Conservation (phyloP, 225 moss, liverwort and hornwort genomes). For the Thuidium tamariscinum region DNA sequence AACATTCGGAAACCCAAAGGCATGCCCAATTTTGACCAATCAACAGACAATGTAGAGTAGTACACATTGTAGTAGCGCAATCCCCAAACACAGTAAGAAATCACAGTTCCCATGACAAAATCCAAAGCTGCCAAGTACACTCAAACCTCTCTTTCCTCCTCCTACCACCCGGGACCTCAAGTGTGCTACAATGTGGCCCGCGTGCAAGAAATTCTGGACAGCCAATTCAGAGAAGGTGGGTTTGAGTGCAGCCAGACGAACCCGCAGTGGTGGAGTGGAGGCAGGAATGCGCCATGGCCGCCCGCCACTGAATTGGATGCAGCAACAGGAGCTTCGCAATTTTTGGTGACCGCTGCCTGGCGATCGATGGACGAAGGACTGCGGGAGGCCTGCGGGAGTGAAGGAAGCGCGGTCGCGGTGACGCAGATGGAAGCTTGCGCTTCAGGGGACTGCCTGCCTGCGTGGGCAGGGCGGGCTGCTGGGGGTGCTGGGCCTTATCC, state of each 20-base stretch:
- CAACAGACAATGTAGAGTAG: not conserved
- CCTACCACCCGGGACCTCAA: not conserved
- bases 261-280: slow-evolving; percentile 27
- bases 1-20: not conserved
- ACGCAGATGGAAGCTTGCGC: not conserved
- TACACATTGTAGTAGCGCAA: not conserved
- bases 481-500: not conserved
- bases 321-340: not conserved
- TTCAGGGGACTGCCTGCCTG: not conserved
- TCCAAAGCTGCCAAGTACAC: not conserved
- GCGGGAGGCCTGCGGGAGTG: not conserved
- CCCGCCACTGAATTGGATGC: not conserved
- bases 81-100: not conserved
- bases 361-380: not conserved
- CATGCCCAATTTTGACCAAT: not conserved
- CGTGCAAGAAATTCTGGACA: not conserved
- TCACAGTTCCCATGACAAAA: not conserved
- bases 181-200: not conserved
- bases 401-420: not conserved
- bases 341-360: too few species aligned
- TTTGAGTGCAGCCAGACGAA: not conserved
- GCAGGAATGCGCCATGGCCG: slow-evolving; percentile 35
- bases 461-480: not conserved
- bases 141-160: not conserved
- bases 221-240: not conserved